Evolutionary conservation across 257 asterid species (phyloP), one percentile per base, ranked within the genome.

Genomic region (Plantago elongata): DNA sequence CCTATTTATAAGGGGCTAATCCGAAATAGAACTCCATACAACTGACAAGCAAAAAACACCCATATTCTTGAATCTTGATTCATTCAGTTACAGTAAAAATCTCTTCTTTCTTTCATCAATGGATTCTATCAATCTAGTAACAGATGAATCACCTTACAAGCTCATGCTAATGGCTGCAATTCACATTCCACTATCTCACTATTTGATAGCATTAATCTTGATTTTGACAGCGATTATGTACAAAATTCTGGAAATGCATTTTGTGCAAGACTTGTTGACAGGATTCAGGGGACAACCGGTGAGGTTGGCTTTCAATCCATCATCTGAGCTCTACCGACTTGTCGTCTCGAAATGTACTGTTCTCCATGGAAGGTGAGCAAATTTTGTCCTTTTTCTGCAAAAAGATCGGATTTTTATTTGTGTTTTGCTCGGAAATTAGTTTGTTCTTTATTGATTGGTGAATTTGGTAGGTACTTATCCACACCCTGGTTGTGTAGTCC

Each of bases 251-350:
- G 98, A 90, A 71, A 74, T 88, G 69, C 95, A 88, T 60, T 54
- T 82, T 61, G 69, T 85, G 48, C 69, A 60, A 67, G 98, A 90
- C 72, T 60, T 88, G 4, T 51, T 85, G 72, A 72, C 89, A 51
- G 96, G 82, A 61, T 84, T 90, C 71, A 77, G 83, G 63, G 96
- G 98, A 9, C 89, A 85, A 45, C 73, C 77, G 9, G 91, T 88
- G 72, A 63, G 67, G 13, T 68, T 90, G 69, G 68, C 84, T 5
- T 81, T 75, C 71, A 63, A 72, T 73, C 78, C 91, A 22, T 69
- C 76, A 16, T 85, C 89, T 18, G 67, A 67, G 18, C 67, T 88
- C 59, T 90, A 88, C 71, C 77, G 60, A 14, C 75, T 72, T 7
- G 88, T 90, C 5, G 83, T 75, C 71, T 78, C 91, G 77, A 82